Percentiles rank a stretch among this genome's conserved stretches.
Evolutionary conservation across 257 asterid genomes (phyloP).

Genomic region (Solanum sejunctum): DNA sequence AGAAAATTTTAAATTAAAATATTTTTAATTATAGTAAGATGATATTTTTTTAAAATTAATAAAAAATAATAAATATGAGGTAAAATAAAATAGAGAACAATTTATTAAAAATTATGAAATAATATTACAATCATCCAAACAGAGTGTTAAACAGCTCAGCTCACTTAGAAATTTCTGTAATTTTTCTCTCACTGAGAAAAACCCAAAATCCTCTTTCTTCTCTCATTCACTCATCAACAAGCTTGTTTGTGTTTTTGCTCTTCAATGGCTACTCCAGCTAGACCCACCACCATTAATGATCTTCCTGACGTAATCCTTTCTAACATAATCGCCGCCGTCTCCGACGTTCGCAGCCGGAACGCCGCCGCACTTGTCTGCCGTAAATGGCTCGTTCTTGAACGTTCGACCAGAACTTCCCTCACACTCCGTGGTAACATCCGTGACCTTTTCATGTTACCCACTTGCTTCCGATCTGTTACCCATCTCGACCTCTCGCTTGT

Average conservation of each 20-base stretch:
- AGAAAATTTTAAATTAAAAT: too few species aligned
- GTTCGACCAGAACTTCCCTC: slow-evolving; percentile 58
- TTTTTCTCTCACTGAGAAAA: not conserved
- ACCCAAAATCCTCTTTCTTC: not conserved
- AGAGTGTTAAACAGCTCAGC: not conserved
- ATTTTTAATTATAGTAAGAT: too few species aligned
- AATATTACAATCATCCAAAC: not conserved
- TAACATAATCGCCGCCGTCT: slow-evolving; percentile 50
- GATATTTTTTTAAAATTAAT: too few species aligned
- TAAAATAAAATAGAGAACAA: too few species aligned
- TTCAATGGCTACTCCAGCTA: not conserved
- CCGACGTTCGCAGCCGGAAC: slow-evolving; percentile 75
- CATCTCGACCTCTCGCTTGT: slow-evolving; percentile 70
- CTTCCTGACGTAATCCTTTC: slow-evolving; percentile 65
- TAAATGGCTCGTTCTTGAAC: slow-evolving; percentile 58
- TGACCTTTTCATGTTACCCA: slow-evolving; percentile 51
- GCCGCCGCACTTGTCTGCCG: slow-evolving; percentile 53
- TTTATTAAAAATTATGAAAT: too few species aligned
- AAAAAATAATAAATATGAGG: too few species aligned
- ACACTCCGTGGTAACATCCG: slow-evolving; percentile 74
- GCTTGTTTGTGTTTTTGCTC: too few species aligned
- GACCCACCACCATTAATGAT: slow-evolving; percentile 36
- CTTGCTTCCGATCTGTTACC: slow-evolving; percentile 46
- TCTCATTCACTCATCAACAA: not conserved
- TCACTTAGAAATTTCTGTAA: not conserved